Base-by-base conservation (phyloP, 2,329 filamentous ascomycete genomes). In the Colletotrichum sp. region DNA sequence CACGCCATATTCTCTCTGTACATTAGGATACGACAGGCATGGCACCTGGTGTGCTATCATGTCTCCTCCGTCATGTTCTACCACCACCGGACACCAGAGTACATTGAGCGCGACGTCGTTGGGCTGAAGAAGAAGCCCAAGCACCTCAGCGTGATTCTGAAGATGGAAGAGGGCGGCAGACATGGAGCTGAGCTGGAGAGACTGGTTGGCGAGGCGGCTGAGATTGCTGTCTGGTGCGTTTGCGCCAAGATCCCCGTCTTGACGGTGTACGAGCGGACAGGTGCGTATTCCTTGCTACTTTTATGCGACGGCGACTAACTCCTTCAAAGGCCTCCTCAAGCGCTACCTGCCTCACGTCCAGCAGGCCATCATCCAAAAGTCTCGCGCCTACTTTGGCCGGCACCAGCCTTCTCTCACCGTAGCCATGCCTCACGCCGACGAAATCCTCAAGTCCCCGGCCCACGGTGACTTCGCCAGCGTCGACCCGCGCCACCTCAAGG, bases 21-120 rank as follows among this genome's bases (percentile, higher is more conserved):
- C 84, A 93, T 98, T 79, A 94, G 96, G 77, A 86, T 95, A 74
- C 93, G 96, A 74, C 93, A 95, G 82, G 91, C 92, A 71, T 97
- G 95, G 86, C 94, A 96, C 83, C 91, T 93, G 11, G 90, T 98
- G 66, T 88, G 92, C 79, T 94, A 97, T 83, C 93, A 94, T 75
- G 87, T 96, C 78, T 91, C 95, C 69, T 94, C 95, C 12, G 91
- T 98, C 77, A 89, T 98, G 71, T 96, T 96, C 84, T 97, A 99
- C 87, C 98, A 99, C 86, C 97, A 99, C 85, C 94, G 95, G 68
- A 98, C 96, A 1, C 97, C 97, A 9, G 95, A 98, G 82, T 92
- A 98, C 82, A 98, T 99, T 79, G 93, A 94, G 81, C 93, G 94
- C 81, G 97, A 99, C 86, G 93, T 98, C 30, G 92, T 92, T 83